phyloP scores from a whole-genome alignment of 345 rosid genomes.

The Excoecaria agallocha region DNA sequence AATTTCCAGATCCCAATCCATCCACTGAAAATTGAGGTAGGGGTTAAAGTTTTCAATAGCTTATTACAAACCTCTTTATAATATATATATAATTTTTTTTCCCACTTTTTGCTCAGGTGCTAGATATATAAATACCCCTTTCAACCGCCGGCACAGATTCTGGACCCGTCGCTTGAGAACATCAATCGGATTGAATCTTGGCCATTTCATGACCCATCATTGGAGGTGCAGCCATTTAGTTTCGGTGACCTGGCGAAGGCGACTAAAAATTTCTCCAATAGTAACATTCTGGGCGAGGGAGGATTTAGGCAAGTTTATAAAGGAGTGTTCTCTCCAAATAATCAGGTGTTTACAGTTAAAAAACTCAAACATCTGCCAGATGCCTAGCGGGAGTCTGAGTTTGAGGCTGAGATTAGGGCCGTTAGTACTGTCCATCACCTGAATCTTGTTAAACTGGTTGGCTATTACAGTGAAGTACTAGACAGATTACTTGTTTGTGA shows the following conservation, averaged over 20 bases:
- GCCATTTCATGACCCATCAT: no score
- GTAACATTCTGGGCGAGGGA: slow-evolving; percentile 23
- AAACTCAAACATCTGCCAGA: slow-evolving; percentile 17
- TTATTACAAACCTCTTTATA: no score
- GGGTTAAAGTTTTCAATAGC: no score
- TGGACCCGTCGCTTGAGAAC: no score
- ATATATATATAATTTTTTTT: no score
- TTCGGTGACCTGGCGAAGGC: slow-evolving; percentile 17
- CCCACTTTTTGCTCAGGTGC: no score
- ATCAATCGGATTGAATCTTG: no score
- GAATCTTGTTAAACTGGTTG: slow-evolving; percentile 21
- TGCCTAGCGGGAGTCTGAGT: slow-evolving; percentile 14
- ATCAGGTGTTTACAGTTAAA: slow-evolving; percentile 20
- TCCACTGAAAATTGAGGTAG: no score
- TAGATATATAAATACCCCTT: no score
- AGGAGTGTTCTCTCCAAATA: slow-evolving; percentile 12
- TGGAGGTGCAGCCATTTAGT: neutral
- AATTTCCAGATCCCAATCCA: no score
- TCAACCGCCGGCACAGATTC: no score
- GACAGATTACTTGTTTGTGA: slow-evolving; percentile 23
- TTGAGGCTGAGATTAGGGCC: slow-evolving; percentile 21
- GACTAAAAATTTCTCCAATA: slow-evolving; percentile 10
- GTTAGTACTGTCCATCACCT: slow-evolving; percentile 19
- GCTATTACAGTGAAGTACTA: slow-evolving; percentile 14
- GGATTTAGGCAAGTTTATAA: slow-evolving; percentile 23